A percentile compares a stretch with the other conserved stretches of the same genome.
phyloP scores from a whole-genome alignment of 352 stramenopile species.

The Pythium scleroteichum region DNA sequence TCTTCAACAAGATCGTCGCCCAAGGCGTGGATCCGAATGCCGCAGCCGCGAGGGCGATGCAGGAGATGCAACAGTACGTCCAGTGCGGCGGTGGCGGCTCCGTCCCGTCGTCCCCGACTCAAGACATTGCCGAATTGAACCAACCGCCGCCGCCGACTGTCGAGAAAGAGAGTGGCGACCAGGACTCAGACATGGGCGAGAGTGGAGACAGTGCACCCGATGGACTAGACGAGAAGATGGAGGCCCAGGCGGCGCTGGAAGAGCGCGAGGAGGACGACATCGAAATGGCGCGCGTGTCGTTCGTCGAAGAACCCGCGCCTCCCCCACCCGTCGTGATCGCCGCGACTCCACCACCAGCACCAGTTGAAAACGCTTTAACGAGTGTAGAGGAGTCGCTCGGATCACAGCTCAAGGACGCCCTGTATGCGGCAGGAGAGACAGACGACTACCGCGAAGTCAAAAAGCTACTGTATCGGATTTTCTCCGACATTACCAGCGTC shows the following conservation, averaged over 20 bases:
- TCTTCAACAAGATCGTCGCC: conserved; percentile 50
- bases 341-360: conserved; percentile 13
- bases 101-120: too few species aligned
- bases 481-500: conserved; percentile 60
- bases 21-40: conserved; percentile 61
- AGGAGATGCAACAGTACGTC: conserved; percentile 46
- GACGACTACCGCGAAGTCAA: conserved; percentile 58
- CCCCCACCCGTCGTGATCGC: not conserved
- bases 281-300: conserved; percentile 44
- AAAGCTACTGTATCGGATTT: conserved; percentile 66
- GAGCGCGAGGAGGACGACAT: conserved; percentile 33
- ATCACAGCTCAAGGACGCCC: conserved; percentile 39
- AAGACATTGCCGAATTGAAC: too few species aligned
- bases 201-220: not conserved
- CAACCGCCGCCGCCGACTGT: not conserved
- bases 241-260: not conserved
- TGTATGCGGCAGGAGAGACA: conserved; percentile 40
- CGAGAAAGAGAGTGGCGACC: not conserved
- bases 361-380: not conserved
- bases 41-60: conserved; percentile 53
- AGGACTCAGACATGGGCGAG: conserved; percentile 24
- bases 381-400: conserved; percentile 32
- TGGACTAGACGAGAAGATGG: conserved; percentile 16
- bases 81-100: not conserved
- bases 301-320: conserved; percentile 19